Percentiles rank a stretch among this genome's conserved stretches.
Conservation (phyloP, 2,329 filamentous ascomycete species). For the Colletotrichum destructivum region DNA sequence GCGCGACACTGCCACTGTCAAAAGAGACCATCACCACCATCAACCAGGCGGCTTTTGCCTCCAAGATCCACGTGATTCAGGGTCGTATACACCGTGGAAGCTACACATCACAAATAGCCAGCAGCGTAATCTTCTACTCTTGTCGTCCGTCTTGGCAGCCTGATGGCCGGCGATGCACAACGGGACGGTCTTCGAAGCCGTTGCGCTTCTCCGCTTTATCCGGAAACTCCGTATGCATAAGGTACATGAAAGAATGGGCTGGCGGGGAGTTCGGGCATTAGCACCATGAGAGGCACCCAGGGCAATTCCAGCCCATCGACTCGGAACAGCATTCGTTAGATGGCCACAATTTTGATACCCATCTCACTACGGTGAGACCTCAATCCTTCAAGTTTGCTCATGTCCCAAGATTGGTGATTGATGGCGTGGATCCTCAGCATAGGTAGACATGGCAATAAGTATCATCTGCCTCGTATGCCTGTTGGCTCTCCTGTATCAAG, state of each 20-base stretch:
- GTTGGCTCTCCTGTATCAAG: not conserved
- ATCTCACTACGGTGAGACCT: slow-evolving; percentile 28
- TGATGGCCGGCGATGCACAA: not conserved
- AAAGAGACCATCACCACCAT: not conserved
- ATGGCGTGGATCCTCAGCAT: not conserved
- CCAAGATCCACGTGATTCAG: not conserved
- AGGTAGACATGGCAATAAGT: not conserved
- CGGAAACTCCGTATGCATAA: not conserved
- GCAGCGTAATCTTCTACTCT: not conserved
- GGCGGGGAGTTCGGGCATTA: no score
- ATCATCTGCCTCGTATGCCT: not conserved
- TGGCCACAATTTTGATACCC: slow-evolving; percentile 36
- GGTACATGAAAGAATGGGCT: not conserved
- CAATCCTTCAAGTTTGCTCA: not conserved
- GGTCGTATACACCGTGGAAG: no score
- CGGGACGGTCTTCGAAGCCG: not conserved
- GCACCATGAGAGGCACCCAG: not conserved
- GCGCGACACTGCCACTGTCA: not conserved
- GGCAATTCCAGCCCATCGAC: not conserved
- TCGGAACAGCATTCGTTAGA: slow-evolving; percentile 5
- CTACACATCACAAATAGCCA: not conserved
- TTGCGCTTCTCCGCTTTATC: not conserved
- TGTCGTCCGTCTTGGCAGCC: no score
- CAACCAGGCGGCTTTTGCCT: not conserved
- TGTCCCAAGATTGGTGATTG: not conserved